Percentiles rank a stretch among this genome's conserved stretches.
These are phyloP conservation scores for Castanea mollissima DNA, from an alignment of 306 rosid species.

Conservation along the genomic window DNA sequence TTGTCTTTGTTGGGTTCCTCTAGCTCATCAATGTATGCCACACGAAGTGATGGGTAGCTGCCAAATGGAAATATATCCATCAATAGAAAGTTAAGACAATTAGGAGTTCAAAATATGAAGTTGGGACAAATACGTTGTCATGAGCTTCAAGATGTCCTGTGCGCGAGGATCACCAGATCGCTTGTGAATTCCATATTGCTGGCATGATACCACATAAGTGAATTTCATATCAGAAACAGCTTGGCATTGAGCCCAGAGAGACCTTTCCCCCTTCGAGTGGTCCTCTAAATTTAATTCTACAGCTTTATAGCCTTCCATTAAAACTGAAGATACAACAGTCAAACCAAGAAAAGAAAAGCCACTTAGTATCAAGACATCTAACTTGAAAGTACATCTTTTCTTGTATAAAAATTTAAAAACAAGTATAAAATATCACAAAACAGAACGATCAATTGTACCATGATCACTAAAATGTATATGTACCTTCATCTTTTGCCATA, in stretches of 20 bases:
- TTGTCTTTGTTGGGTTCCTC: slow-evolving; percentile 89
- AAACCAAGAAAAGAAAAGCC: background rate
- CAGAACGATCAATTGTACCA: background rate
- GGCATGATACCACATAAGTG: slow-evolving; percentile 96
- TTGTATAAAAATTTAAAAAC: background rate
- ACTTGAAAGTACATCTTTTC: background rate
- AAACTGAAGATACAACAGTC: slow-evolving; percentile 48
- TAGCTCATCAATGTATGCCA: slow-evolving; percentile 92
- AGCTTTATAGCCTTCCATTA: slow-evolving; percentile 97
- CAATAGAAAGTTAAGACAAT: background rate
- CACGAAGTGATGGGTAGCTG: slow-evolving; percentile 95
- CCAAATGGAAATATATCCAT: slow-evolving; percentile 23
- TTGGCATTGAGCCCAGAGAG: slow-evolving; percentile 91
- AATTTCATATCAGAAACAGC: slow-evolving; percentile 98
- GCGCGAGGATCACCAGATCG: slow-evolving; percentile 86
- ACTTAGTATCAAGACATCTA: background rate
- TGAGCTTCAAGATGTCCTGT: slow-evolving; percentile 82
- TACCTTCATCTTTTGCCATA: slow-evolving; percentile 94
- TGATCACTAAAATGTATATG: slow-evolving; percentile 5
- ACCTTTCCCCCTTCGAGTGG: slow-evolving; percentile 72
- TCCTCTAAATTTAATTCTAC: slow-evolving; percentile 78
- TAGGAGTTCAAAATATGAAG: background rate
- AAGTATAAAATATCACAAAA: background rate
- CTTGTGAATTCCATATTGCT: slow-evolving; percentile 87
- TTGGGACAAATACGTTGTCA: slow-evolving; percentile 63